Percentiles rank a stretch among this genome's conserved stretches.
Evolutionary conservation across 139 green algal genomes (phyloP).

Genomic region (Spirogloea muscicola): DNA sequence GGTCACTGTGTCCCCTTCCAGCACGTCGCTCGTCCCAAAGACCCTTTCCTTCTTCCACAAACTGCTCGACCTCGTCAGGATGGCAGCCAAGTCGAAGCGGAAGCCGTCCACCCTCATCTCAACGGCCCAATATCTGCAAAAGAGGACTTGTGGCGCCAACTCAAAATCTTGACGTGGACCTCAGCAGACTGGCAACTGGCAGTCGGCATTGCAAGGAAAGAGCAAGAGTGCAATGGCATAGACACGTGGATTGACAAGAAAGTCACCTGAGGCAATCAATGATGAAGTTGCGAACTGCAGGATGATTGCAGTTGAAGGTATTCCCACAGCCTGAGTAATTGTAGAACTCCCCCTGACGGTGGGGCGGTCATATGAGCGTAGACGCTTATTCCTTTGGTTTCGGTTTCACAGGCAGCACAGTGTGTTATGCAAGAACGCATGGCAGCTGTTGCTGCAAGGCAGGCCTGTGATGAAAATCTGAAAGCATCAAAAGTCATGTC

Average conservation of each 20-base stretch:
- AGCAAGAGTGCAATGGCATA: not conserved
- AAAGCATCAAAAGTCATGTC: too few relatives aligned
- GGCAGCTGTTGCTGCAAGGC: not conserved
- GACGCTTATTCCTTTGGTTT: too few relatives aligned
- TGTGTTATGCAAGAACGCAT: not conserved
- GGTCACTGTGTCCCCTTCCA: slow-evolving; percentile 65
- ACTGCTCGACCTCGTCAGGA: slow-evolving; percentile 75
- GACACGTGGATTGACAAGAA: too few relatives aligned
- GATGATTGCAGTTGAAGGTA: slow-evolving; percentile 99
- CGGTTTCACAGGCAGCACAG: not conserved
- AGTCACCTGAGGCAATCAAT: slow-evolving; percentile 79
- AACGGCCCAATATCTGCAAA: slow-evolving; percentile 70
- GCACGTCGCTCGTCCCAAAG: slow-evolving; percentile 17
- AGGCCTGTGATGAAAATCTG: too few relatives aligned
- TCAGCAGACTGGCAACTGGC: not conserved
- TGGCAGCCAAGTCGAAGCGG: slow-evolving; percentile 94
- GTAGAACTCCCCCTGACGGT: slow-evolving; percentile 83
- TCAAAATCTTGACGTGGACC: not conserved
- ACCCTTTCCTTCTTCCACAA: slow-evolving; percentile 29
- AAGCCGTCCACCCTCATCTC: slow-evolving; percentile 79
- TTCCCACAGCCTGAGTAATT: slow-evolving; percentile 99
- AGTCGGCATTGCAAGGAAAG: too few relatives aligned
- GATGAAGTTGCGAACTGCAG: slow-evolving; percentile 83
- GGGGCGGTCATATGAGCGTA: too few relatives aligned
- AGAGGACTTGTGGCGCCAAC: not conserved